Evolutionary conservation across 345 rosid genomes (phyloP), one percentile per base, ranked within the genome.

Genomic region (Gossypium bickii): DNA sequence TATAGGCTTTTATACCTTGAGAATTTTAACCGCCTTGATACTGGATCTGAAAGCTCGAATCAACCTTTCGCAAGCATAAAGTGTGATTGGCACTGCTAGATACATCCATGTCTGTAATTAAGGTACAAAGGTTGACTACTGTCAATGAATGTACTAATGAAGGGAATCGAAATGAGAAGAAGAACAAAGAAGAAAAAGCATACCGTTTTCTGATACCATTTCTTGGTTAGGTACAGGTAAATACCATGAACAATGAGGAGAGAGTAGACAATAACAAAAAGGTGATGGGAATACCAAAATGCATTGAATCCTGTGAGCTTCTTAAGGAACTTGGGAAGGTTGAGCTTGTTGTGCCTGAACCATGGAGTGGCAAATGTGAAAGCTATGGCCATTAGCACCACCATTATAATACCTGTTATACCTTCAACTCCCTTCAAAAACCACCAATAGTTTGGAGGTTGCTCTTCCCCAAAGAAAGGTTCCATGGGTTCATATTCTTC

Each of bases 201-300:
- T n/a, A 91, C 98, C 81, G 97, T 93, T 80, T 93, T 91, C 59
- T 86, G 86, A 77, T 88, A 91, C 97, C 97, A 91, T 44, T 12
- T 70, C 77, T 89, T 87, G 60, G 86, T 82, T 82, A 93, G 93
- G 80, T 88, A 93, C 73, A 93, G 90, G 64, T 82, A 52, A 76
- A 89, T 82, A 7, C 98, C 94, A 65, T 93, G 98, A 70, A 91
- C 91, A 61, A 91, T 64, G 76, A 93, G 97, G 47, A 89, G 92
- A 47, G 90, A 61, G 75, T 93, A 93, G 79, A 93, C 98, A 29
- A 91, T 86, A 20, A 93, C 85, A 66, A 93, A 91, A 25, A 86
- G 81, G 76, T 93, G 98, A 80, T 93, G 97, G 8, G 97, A 88
- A 77, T 93, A 93, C 98, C 98, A 93, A 74, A 93, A 93, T 57